Evolutionary conservation across 495 filamentous ascomycete genomes (phyloP), one percentile per base, ranked within the genome.

Genomic region (Annulohypoxylon bovei): DNA sequence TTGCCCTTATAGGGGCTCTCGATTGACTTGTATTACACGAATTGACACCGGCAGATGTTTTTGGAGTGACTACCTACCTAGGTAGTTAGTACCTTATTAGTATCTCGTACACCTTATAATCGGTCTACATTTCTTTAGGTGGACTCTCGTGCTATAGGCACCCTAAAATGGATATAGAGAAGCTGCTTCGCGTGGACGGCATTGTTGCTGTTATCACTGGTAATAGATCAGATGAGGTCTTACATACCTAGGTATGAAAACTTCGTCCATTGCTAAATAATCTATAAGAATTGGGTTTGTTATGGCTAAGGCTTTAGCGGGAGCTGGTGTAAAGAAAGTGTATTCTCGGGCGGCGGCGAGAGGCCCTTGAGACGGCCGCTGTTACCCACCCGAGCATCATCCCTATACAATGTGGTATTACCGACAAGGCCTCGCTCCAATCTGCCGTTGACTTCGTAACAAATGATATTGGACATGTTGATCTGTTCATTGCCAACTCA

Each of bases 131-230:
- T 11, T 2, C 33, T 37, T 37, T 37, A 11, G 4, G 23, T n/a
- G 23, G 23, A 9, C 25, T 37, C 9, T 6, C 6, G 18, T 30
- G 70, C 33, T 44, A 74, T 39, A 18, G 40, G 12, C 4, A 54
- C 11, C 14, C 18, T 5, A 57, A 55, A 54, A 71, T 76, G 62
- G 68, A 76, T 49, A 70, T 73, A 3, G 50, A 73, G 30, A 70
- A 53, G 40, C 73, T 91, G 7, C 88, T 88, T 79, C 76, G 79
- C 44, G 86, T 89, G 25, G 81, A 88, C 33, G 87, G 87, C 55
- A 78, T 90, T 30, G 85, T 91, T 0, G 87, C 86, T 32, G 85
- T 89, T 11, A 79, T 91, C 39, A 90, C 89, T 2, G 88, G 88
- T 25, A 87, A 87, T 37, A 88, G 87, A 14, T 84, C 79, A 56